Evolutionary conservation across 306 rosid species (phyloP).

Genomic region (Gastrolobium villosum): DNA sequence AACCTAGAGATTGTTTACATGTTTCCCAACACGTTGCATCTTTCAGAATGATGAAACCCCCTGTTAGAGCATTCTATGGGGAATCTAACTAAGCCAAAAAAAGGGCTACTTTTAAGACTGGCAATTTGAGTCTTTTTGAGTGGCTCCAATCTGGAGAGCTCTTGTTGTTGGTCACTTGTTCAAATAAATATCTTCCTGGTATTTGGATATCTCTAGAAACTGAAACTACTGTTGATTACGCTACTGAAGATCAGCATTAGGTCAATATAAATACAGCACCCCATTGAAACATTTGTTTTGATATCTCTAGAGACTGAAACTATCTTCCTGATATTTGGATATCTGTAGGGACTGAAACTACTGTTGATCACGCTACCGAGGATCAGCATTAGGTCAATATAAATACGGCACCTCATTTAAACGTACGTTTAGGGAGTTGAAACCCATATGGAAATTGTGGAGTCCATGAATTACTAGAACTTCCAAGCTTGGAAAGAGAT

Average conservation of each 20-base stretch:
- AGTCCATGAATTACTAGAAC: slow-evolving; percentile 58
- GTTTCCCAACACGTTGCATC: neutral
- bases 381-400: slow-evolving; percentile 55
- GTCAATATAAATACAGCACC: slow-evolving; percentile 60
- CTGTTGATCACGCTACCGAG: slow-evolving; percentile 54
- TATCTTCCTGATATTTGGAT: slow-evolving; percentile 10
- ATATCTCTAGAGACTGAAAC: too few species aligned
- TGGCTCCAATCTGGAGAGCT: neutral
- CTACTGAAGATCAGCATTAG: slow-evolving; percentile 60
- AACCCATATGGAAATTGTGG: slow-evolving; percentile 43
- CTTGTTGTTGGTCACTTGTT: neutral
- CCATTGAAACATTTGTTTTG: slow-evolving; percentile 18
- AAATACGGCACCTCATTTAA: slow-evolving; percentile 58
- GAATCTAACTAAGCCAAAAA: slow-evolving; percentile 12
- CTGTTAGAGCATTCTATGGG: slow-evolving; percentile 2
- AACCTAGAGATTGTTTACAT: too few species aligned
- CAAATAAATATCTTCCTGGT: slow-evolving; percentile 12
- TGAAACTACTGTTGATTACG: slow-evolving; percentile 42
- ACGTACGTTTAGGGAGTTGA: slow-evolving; percentile 25
- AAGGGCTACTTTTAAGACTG: neutral
- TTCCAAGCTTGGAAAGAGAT: slow-evolving; percentile 50
- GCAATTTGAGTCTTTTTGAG: neutral
- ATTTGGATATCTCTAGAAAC: slow-evolving; percentile 2
- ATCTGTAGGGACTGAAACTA: neutral
- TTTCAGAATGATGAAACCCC: slow-evolving; percentile 6